Conservation (phyloP, 441 rosid species). For the Pelargonium cotyledonis region DNA sequence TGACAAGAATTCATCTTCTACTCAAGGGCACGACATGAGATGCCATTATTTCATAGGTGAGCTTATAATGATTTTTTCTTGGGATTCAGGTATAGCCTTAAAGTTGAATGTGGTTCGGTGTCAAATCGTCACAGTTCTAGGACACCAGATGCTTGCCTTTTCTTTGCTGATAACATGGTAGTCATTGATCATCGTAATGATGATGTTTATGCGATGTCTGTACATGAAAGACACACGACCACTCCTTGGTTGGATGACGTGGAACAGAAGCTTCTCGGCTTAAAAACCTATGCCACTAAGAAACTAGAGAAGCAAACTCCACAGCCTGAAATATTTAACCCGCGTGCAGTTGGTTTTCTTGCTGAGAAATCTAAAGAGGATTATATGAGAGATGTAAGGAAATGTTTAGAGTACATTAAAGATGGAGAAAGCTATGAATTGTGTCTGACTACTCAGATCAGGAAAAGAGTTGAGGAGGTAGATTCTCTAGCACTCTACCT, state of each 20-base stretch:
- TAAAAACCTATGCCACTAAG: slow-evolving; percentile 30
- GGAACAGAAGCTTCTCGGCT: slow-evolving; percentile 50
- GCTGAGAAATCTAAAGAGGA: slow-evolving; percentile 62
- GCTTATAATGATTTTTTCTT: slow-evolving; percentile 6
- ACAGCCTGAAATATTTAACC: slow-evolving; percentile 22
- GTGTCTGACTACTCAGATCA: slow-evolving; percentile 82
- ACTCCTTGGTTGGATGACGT: slow-evolving; percentile 59
- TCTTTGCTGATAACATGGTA: slow-evolving; percentile 70
- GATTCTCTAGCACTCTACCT: slow-evolving; percentile 78
- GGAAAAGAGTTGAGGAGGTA: slow-evolving; percentile 41
- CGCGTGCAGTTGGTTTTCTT: slow-evolving; percentile 36
- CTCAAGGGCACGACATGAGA: neutral
- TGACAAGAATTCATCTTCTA: neutral
- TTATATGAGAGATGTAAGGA: slow-evolving; percentile 60
- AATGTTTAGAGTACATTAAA: slow-evolving; percentile 64
- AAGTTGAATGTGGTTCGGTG: slow-evolving; percentile 78
- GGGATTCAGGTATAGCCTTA: slow-evolving; percentile 67
- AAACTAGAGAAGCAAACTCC: slow-evolving; percentile 26
- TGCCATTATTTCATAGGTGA: neutral
- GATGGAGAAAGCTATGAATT: slow-evolving; percentile 99
- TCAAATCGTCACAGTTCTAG: slow-evolving; percentile 63
- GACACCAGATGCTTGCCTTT: slow-evolving; percentile 86
- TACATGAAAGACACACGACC: slow-evolving; percentile 39
- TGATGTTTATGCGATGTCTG: slow-evolving; percentile 65
- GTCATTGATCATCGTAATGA: slow-evolving; percentile 64